phyloP scores from a whole-genome alignment of 768 basidiomycete genomes.

The Lactarius pseudohatsudake region DNA sequence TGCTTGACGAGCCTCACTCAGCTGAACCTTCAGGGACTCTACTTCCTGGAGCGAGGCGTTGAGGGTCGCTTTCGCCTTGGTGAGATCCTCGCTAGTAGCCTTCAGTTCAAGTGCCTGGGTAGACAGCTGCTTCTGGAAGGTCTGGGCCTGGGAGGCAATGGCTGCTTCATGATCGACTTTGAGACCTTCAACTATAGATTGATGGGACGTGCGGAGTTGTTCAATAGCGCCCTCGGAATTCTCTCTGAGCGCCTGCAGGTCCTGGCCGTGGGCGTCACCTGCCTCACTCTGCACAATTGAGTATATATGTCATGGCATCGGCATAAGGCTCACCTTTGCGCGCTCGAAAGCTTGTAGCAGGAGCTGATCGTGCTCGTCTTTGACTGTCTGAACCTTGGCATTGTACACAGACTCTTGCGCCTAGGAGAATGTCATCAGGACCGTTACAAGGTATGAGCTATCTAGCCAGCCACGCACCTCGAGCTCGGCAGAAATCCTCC shows the following conservation, averaged over 20 bases:
- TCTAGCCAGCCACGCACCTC: conserved; percentile 47
- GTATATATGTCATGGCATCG: neutral
- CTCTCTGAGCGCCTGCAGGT: conserved; percentile 68
- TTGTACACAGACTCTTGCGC: conserved; percentile 67
- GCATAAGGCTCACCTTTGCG: conserved; percentile 58
- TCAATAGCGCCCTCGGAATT: conserved; percentile 65
- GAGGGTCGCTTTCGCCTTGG: conserved; percentile 65
- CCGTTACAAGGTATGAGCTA: neutral
- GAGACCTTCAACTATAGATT: conserved; percentile 57
- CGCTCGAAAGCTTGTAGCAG: conserved; percentile 72
- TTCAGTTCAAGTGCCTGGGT: conserved; percentile 70
- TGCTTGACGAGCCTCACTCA: conserved; percentile 58
- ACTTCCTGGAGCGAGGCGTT: conserved; percentile 55
- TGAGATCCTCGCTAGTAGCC: conserved; percentile 81
- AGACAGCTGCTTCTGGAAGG: conserved; percentile 62
- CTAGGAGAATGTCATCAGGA: conserved; percentile 39
- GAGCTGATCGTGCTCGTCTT: conserved; percentile 59
- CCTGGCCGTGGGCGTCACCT: conserved; percentile 62
- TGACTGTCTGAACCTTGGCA: conserved; percentile 62
- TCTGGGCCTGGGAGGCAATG: conserved; percentile 55
- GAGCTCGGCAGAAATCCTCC: conserved; percentile 57
- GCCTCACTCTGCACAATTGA: conserved; percentile 58
- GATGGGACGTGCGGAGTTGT: conserved; percentile 65
- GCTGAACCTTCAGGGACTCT: conserved; percentile 56
- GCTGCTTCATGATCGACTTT: conserved; percentile 62